phyloP scores from a whole-genome alignment of 345 rosid genomes.

The Pistacia atlantica region DNA sequence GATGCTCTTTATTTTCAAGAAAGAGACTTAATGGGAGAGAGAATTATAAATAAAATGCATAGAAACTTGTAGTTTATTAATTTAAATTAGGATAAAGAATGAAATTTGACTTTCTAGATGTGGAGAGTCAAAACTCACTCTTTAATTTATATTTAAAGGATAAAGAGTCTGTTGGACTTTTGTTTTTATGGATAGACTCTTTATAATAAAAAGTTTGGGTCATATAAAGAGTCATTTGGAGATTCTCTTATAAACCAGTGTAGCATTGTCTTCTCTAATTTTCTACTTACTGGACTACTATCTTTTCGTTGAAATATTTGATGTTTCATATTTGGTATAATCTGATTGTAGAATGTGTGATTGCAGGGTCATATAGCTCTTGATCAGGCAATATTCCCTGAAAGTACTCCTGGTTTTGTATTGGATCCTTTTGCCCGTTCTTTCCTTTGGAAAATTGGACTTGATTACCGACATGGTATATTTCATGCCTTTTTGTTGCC shows the following conservation, averaged over 20 bases:
- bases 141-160: too few relatives aligned
- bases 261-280: neutral
- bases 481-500: constrained; percentile 17
- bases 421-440: constrained; percentile 94
- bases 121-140: too few relatives aligned
- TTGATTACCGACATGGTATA: constrained; percentile 93
- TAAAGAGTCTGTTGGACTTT: too few relatives aligned
- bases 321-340: constrained; percentile 3
- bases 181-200: too few relatives aligned
- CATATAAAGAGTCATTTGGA: too few relatives aligned
- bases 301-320: neutral
- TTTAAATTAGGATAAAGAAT: too few relatives aligned
- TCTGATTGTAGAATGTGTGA: constrained; percentile 11
- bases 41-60: too few relatives aligned
- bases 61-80: too few relatives aligned
- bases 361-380: constrained; percentile 97
- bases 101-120: too few relatives aligned
- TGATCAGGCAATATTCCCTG: constrained; percentile 93
- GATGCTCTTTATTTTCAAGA: too few relatives aligned
- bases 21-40: too few relatives aligned
- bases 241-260: neutral
- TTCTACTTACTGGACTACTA: constrained; percentile 4
- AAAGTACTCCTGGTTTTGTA: constrained; percentile 91
- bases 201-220: too few relatives aligned
- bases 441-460: constrained; percentile 92